Base-by-base conservation (phyloP, 1,139 yeast genomes). In the Diutina siamensis region DNA sequence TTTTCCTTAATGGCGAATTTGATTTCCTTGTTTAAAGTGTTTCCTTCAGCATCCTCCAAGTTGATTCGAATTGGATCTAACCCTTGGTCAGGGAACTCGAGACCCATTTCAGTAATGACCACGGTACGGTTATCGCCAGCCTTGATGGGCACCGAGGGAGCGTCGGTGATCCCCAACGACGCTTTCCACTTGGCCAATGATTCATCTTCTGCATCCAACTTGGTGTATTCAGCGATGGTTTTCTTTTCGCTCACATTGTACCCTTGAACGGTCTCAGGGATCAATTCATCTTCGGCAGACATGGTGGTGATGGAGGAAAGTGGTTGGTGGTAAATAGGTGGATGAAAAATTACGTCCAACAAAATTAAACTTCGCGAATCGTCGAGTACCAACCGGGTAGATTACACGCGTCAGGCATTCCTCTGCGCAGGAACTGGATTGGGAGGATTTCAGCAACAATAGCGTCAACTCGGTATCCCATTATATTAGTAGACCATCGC, bases 151-250 rank as follows among this genome's bases (percentile, higher is more conserved):
- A 80, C 76, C 5, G 77, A 71, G 3, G 72, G 60, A 50, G 67
- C 71, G 22, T 69, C 64, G 35, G 78, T 60, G 50, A 88, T 69
- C 1, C 97, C 97, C 38, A 89, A 69, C 1, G 95, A 83, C 48
- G 82, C 87, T 64, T 89, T 89, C 97, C 97, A 89, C 62, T 85
- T 86, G 52, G 84, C 86, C 53, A 89, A 71, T 40, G 94, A 83
- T 63, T 86, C 96, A 60, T 88, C 97, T 55, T 87, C 86, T 7
- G 94, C 94, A 60, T 88, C 97, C 54, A 88, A 64, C 50, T 80
- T 75, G 50, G 84, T 77, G 63, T 88, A 88, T 60, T 88, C 96
- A 45, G 78, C 89, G 48, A 88, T 74, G 33, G 95, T 84, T 60
- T 87, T 87, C 69, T 87, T 87, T 52, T 83, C 92, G 4, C 85